phyloP scores from a whole-genome alignment of 108 stramenopile genomes.

The Bacterosira constricta region DNA sequence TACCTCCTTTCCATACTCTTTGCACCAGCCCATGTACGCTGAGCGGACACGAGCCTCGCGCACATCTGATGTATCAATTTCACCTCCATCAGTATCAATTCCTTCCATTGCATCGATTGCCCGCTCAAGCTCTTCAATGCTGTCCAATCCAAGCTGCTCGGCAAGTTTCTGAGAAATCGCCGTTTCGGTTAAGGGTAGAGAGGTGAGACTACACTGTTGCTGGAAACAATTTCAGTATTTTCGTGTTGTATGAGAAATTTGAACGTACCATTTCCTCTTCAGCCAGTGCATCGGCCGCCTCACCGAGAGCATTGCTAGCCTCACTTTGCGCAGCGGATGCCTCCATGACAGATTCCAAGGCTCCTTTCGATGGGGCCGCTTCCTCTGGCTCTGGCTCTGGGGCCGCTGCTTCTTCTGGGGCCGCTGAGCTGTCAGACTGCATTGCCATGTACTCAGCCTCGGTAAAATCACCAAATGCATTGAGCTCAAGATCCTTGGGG shows the following conservation, averaged over 20 bases:
- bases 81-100: constrained; percentile 72
- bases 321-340: constrained; percentile 73
- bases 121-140: constrained; percentile 80
- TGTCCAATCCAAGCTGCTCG: constrained; percentile 68
- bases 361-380: constrained; percentile 47
- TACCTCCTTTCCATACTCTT: constrained; percentile 67
- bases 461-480: constrained; percentile 81
- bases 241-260: not conserved
- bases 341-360: constrained; percentile 69
- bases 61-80: constrained; percentile 63
- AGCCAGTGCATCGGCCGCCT: constrained; percentile 83
- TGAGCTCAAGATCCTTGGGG: constrained; percentile 66
- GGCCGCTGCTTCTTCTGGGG: not conserved
- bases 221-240: no score
- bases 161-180: constrained; percentile 80
- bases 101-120: constrained; percentile 82
- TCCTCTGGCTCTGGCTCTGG: no score
- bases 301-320: constrained; percentile 71
- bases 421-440: constrained; percentile 35
- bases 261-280: constrained; percentile 82
- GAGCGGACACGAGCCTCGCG: constrained; percentile 86
- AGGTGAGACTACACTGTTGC: no score
- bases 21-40: constrained; percentile 87
- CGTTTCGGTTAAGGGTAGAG: no score
- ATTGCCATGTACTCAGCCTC: constrained; percentile 73